phyloP scores from a whole-genome alignment of 1,139 yeast genomes.

The Chernovozyma sophiae-reginae region DNA sequence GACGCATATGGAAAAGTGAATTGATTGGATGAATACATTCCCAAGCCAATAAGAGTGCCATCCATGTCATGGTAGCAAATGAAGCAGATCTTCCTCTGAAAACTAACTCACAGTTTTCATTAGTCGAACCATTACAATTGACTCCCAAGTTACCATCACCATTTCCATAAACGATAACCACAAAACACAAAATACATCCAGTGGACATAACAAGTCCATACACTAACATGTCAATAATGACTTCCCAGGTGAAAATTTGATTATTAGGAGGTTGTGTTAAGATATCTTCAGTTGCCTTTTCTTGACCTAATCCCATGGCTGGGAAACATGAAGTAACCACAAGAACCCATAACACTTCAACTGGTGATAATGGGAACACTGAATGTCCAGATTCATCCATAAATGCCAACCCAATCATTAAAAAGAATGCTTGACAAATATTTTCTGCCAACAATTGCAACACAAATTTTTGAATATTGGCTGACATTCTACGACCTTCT shows the following conservation, averaged over 20 bases:
- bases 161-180: constrained; percentile 25
- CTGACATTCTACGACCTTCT: constrained; percentile 46
- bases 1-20: constrained; percentile 74
- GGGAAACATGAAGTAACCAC: constrained; percentile 38
- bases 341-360: constrained; percentile 35
- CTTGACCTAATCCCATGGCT: constrained; percentile 39
- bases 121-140: constrained; percentile 18
- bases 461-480: constrained; percentile 46
- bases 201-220: constrained; percentile 37
- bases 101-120: constrained; percentile 50
- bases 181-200: constrained; percentile 28
- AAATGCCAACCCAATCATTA: constrained; percentile 35
- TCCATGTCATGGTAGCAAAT: constrained; percentile 88
- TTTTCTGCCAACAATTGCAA: constrained; percentile 47
- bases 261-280: constrained; percentile 28
- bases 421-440: constrained; percentile 44
- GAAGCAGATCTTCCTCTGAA: constrained; percentile 79
- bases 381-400: constrained; percentile 28
- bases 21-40: constrained; percentile 77
- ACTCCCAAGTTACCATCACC: constrained; percentile 31
- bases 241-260: constrained; percentile 30
- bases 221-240: constrained; percentile 28
- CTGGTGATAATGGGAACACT: constrained; percentile 35
- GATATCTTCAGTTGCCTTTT: constrained; percentile 27
- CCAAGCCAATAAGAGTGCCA: constrained; percentile 84